Base-by-base conservation (phyloP, 768 basidiomycete species). In the Macrolepiota fuliginosa region DNA sequence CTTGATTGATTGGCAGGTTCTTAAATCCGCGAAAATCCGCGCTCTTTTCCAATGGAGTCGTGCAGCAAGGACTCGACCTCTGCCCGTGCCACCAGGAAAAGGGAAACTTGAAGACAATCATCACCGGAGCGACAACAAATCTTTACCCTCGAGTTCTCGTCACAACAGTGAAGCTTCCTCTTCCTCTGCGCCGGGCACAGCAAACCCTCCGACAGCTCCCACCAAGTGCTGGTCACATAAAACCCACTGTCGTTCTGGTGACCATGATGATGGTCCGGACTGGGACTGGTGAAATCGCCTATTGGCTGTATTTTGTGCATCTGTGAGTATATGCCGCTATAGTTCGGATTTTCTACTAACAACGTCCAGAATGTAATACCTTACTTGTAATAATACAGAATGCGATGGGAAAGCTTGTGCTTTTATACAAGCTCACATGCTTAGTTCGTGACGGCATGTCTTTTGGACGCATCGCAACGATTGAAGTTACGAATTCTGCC, bases 281-380 rank as follows among this genome's bases (percentile, higher is more conserved):
- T 63, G 62, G 62, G 62, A 63, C 37, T 63, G 56, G 57, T 63
- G 62, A 63, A 49, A 29, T 25, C 45, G 17, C n/a, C 11, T 35
- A 49, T 54, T 15, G 15, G 15, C 4, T 15, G 12, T 24, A 15
- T 32, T 15, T 4, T 54, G 11, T 37, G 11, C 15, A 13, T 36
- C 19, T 47, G 60, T 54, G 36, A 46, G 35, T 54, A 15, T 25
- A 24, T 17, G 6, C 27, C 24, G 42, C 40, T 2, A 46, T 11
- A 29, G 22, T 32, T 54, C 51, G 52, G 59, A 52, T 54, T 45
- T 35, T 60, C 40, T 45, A 47, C 40, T 54, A 22, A 46, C 37
- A 24, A 50, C 35, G 19, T 12, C 51, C 40, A 53, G 59, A 53
- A 54, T 42, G 59, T 24, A 19, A 52, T 54, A 36, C 59, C 58